A percentile compares a stretch with the other conserved stretches of the same genome.
Conservation (phyloP, 371 early-diverging fungal genomes). For the Paraphysoderma sedebokerense region DNA sequence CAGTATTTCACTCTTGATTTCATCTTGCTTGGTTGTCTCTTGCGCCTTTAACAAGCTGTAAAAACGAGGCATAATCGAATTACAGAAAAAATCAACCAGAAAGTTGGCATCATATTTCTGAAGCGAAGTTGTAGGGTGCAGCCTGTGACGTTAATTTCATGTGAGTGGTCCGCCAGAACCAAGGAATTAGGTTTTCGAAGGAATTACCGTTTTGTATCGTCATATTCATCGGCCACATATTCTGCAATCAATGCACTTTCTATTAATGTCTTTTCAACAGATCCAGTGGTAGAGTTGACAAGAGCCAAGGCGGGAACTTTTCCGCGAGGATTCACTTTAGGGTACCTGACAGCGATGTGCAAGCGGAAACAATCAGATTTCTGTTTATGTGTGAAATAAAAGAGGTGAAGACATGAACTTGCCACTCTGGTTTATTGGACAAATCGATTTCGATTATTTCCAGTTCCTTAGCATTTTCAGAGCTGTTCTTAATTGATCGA, state of each 20-base stretch:
- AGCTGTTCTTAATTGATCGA: neutral
- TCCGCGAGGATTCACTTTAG: constrained; percentile 23
- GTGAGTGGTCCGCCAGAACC: neutral
- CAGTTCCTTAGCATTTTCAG: constrained; percentile 4
- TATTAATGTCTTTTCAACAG: constrained; percentile 11
- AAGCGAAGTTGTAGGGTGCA: neutral
- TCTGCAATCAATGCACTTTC: constrained; percentile 33
- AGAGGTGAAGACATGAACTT: neutral
- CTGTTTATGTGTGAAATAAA: too few species aligned
- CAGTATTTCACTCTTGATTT: neutral
- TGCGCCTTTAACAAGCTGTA: neutral
- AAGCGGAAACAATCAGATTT: too few species aligned
- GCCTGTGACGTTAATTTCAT: too few species aligned
- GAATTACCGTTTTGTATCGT: too few species aligned
- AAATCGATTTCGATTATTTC: constrained; percentile 37
- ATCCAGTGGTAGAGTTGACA: neutral
- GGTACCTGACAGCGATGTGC: constrained; percentile 12
- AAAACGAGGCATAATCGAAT: neutral
- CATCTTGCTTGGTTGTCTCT: neutral
- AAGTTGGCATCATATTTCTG: neutral
- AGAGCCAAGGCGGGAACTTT: constrained; percentile 30
- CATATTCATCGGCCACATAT: constrained; percentile 23
- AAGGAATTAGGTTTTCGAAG: too few species aligned
- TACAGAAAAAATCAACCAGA: neutral
- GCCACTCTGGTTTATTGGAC: constrained; percentile 39